phyloP scores from a whole-genome alignment of 148 eudicot genomes.

The Amaranthus hypochondriacus region DNA sequence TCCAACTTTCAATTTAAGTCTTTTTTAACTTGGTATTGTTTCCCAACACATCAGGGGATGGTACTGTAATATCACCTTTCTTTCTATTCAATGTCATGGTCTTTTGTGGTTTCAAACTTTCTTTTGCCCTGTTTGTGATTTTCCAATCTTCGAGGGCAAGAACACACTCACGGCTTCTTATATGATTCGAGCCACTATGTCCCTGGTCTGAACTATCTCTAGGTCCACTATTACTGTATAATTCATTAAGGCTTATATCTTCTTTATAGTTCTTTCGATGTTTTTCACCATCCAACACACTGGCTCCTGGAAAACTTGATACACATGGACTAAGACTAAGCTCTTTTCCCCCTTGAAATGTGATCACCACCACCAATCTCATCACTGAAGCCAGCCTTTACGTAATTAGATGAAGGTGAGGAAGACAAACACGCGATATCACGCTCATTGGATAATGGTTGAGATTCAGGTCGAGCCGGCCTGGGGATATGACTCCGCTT shows the following conservation, averaged over 20 bases:
- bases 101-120: slow-evolving; percentile 35
- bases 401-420: slow-evolving; percentile 57
- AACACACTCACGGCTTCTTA: slow-evolving; percentile 38
- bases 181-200: slow-evolving; percentile 24
- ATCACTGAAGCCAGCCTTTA: slow-evolving; percentile 55
- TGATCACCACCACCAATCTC: slow-evolving; percentile 49
- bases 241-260: slow-evolving; percentile 31
- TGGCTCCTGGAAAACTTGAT: too few species aligned
- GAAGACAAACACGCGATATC: slow-evolving; percentile 45
- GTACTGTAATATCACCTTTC: slow-evolving; percentile 31
- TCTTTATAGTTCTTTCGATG: too few species aligned
- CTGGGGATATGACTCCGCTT: slow-evolving; percentile 61
- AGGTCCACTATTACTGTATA: slow-evolving; percentile 28
- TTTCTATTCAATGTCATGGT: slow-evolving; percentile 32
- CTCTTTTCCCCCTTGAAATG: slow-evolving; percentile 51
- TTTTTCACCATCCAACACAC: too few species aligned
- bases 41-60: slow-evolving; percentile 27
- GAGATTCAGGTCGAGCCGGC: slow-evolving; percentile 53
- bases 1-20: too few species aligned
- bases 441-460: slow-evolving; percentile 28
- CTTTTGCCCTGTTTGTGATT: slow-evolving; percentile 29
- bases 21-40: too few species aligned
- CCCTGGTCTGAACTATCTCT: slow-evolving; percentile 23
- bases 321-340: slow-evolving; percentile 13
- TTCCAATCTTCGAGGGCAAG: slow-evolving; percentile 39